Base-by-base conservation (phyloP, 768 basidiomycete genomes). In the Hericium alpestre region DNA sequence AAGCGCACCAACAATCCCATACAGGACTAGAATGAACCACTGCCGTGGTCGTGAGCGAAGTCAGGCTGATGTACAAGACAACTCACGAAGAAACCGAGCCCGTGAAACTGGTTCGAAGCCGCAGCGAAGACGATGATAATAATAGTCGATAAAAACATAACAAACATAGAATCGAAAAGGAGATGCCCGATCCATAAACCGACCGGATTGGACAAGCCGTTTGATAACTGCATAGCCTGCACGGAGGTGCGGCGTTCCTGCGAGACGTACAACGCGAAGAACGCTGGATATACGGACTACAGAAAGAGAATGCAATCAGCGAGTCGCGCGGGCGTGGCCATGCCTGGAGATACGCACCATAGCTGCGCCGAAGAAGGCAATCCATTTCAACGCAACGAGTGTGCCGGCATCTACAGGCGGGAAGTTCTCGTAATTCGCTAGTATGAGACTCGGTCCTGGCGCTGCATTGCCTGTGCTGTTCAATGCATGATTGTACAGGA, bases 111-210 rank as follows among this genome's bases (percentile, higher is more conserved):
- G 56, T 79, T 71, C 0, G 82, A 75, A 3, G 67, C 76, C 15
- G 71, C 65, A 10, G 80, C 79, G 61, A 84, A 87, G 7, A 89
- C 63, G 46, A 87, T 78, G 16, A 77, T 73, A 48, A 88, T 79
- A 53, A 87, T 70, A 1, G 84, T 84, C 1, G 87, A 76, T 20
- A 80, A 66, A n/a, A 84, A 68, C 15, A 84, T 61, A 3, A 79
- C 76, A 58, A 79, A 76, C 10, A 86, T 74, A 8, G 79, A 74
- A 63, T 91, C 89, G 67, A 86, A 88, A 65, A 86, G 71, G 15
- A 90, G 74, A 68, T 91, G 89, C 2, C 89, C 89, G 3, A 91
- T 71, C 86, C 87, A 89, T 47, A 90, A 71, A 2, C 84, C 86
- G 51, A 81, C 67, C 18, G 86, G 82, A 63, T 88, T 74, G 1